These are phyloP conservation scores for Floccularia luteovirens DNA, from an alignment of 768 basidiomycete species.

Conservation along the genomic window DNA sequence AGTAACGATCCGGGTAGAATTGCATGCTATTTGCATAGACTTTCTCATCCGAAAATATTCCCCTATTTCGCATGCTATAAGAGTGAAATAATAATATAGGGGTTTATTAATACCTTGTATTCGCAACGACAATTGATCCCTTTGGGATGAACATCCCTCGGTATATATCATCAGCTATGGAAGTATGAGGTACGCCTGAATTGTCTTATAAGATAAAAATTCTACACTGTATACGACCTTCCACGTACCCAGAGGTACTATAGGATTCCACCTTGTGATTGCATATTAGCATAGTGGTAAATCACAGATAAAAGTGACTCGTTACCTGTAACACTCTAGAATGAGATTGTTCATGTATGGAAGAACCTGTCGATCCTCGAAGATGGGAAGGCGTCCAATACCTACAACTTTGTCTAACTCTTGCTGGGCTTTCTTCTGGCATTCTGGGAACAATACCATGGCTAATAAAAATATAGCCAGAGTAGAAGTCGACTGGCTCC, in stretches of 20 bases:
- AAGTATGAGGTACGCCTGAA: slow-evolving; percentile 18
- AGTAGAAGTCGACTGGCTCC: slow-evolving; percentile 5
- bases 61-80: background rate
- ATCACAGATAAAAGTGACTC: background rate
- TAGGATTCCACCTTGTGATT: slow-evolving; percentile 10
- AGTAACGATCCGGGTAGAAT: too few species aligned
- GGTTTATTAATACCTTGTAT: slow-evolving; percentile 18
- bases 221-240: slow-evolving; percentile 6
- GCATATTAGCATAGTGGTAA: background rate
- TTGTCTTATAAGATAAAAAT: slow-evolving; percentile 10
- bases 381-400: slow-evolving; percentile 14
- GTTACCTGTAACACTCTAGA: slow-evolving; percentile 15
- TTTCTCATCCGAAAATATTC: too few species aligned
- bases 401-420: slow-evolving; percentile 19
- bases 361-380: slow-evolving; percentile 14
- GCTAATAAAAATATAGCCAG: slow-evolving; percentile 16
- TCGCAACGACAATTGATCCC: too few species aligned
- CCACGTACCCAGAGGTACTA: slow-evolving; percentile 11
- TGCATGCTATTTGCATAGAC: too few species aligned
- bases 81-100: slow-evolving; percentile 7
- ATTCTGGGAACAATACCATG: slow-evolving; percentile 18
- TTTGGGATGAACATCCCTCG: slow-evolving; percentile 28
- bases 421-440: slow-evolving; percentile 18
- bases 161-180: slow-evolving; percentile 18
- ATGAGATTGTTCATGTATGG: slow-evolving; percentile 19